These are phyloP conservation scores for Fusarium metavorans DNA, from an alignment of 2,329 filamentous ascomycete species.

Conservation along the genomic window DNA sequence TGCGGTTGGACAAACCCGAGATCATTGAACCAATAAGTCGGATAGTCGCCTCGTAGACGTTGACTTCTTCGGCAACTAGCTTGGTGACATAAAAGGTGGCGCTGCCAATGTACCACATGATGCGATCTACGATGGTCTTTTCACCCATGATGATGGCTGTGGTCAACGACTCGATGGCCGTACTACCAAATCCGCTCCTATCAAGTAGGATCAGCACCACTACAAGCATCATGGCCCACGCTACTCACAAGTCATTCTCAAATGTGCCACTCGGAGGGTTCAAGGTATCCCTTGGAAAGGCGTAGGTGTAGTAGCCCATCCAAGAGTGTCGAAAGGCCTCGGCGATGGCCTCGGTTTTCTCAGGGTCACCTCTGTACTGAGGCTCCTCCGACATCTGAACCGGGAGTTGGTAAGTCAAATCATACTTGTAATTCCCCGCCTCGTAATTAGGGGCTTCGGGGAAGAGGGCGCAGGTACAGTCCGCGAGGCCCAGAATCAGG, in stretches of 20 bases:
- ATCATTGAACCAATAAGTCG: slow-evolving; percentile 86
- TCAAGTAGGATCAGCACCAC: background rate
- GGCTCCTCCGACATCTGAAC: background rate
- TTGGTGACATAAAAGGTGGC: slow-evolving; percentile 77
- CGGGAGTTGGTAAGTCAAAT: background rate
- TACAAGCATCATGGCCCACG: background rate
- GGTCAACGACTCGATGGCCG: slow-evolving; percentile 82
- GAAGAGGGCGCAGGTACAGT: background rate
- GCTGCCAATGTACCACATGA: slow-evolving; percentile 76
- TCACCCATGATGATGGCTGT: slow-evolving; percentile 85
- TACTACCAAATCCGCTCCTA: slow-evolving; percentile 88
- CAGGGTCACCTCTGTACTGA: background rate
- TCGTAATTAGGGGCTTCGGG: background rate
- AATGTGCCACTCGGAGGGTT: slow-evolving; percentile 74
- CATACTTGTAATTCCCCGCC: background rate
- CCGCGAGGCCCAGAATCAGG: background rate
- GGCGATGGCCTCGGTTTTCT: slow-evolving; percentile 57
- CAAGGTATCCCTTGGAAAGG: slow-evolving; percentile 83
- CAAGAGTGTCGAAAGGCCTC: slow-evolving; percentile 78
- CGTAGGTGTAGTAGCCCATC: slow-evolving; percentile 79
- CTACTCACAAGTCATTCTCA: slow-evolving; percentile 74
- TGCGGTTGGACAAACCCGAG: slow-evolving; percentile 65
- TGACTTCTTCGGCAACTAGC: slow-evolving; percentile 61
- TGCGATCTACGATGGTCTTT: slow-evolving; percentile 73
- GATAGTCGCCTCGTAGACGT: slow-evolving; percentile 91